Evolutionary conservation across 148 eudicot genomes (phyloP).

Genomic region (Rhododendron ovatum): DNA sequence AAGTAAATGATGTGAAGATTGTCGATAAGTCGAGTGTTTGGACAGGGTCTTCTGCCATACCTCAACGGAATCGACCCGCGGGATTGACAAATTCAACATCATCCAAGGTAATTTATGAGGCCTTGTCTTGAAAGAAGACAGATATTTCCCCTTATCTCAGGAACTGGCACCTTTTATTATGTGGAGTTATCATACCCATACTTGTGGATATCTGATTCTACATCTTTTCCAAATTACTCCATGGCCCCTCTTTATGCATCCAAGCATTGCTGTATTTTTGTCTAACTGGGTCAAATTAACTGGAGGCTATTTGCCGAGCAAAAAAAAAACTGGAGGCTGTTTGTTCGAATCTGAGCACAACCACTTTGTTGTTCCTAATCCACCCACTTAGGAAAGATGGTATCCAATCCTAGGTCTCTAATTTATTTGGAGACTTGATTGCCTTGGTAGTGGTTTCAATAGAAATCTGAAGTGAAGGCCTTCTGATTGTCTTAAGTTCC

Average conservation of each 20-base stretch:
- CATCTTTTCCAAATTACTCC: neutral
- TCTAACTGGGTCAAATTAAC: neutral
- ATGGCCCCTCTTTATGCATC: neutral
- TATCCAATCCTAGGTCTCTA: neutral
- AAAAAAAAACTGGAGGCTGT: neutral
- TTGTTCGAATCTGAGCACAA: neutral
- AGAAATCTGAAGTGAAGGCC: neutral
- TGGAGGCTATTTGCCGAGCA: neutral
- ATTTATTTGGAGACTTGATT: neutral
- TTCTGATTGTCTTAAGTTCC: neutral
- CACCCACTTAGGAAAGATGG: neutral
- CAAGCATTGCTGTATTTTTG: neutral
- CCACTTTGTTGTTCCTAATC: neutral
- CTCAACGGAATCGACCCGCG: constrained; percentile 25
- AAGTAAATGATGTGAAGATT: constrained; percentile 23
- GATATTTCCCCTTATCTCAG: neutral
- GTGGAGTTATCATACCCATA: neutral
- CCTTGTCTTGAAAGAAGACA: neutral
- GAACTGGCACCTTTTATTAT: neutral
- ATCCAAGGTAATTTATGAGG: constrained; percentile 49
- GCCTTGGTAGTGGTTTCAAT: neutral
- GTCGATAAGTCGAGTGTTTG: constrained; percentile 29
- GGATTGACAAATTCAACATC: constrained; percentile 35
- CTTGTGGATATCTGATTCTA: neutral
- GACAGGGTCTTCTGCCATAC: constrained; percentile 38